These are phyloP conservation scores for Xerocomellus intermedius DNA, from an alignment of 768 basidiomycete species.

Conservation along the genomic window DNA sequence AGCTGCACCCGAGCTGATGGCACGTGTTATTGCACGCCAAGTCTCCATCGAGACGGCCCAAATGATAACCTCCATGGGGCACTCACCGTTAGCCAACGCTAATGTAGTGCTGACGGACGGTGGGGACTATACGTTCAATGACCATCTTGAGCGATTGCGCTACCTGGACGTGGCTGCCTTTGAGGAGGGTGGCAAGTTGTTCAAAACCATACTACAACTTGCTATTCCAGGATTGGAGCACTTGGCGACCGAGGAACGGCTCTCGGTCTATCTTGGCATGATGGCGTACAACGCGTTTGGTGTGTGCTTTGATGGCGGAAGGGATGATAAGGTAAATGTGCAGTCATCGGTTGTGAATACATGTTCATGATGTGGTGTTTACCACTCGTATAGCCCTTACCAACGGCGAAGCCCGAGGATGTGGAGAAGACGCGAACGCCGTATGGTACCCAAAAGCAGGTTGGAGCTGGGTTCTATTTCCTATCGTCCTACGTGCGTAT, in stretches of 20 bases:
- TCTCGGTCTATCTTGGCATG: constrained; percentile 61
- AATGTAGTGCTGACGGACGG: constrained; percentile 37
- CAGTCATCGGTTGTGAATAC: background rate
- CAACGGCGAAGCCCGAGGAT: constrained; percentile 61
- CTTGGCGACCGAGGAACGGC: constrained; percentile 63
- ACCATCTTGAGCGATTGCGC: constrained; percentile 75
- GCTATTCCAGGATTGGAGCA: constrained; percentile 73
- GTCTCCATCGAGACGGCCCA: constrained; percentile 64
- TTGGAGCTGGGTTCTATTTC: constrained; percentile 73
- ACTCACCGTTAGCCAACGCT: constrained; percentile 6
- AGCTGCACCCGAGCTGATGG: constrained; percentile 55
- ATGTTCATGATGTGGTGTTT: background rate
- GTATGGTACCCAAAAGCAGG: constrained; percentile 69
- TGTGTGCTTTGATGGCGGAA: constrained; percentile 61
- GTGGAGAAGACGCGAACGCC: constrained; percentile 75
- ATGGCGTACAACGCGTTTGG: constrained; percentile 79
- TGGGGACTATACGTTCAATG: constrained; percentile 61
- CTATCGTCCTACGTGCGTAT: constrained; percentile 67
- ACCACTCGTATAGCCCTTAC: constrained; percentile 43
- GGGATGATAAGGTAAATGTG: constrained; percentile 63
- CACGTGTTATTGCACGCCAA: constrained; percentile 72
- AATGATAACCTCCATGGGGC: constrained; percentile 36
- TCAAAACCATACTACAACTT: constrained; percentile 53
- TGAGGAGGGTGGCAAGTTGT: constrained; percentile 47
- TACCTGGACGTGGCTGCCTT: constrained; percentile 56